Evolutionary conservation across 352 stramenopile genomes (phyloP).

Genomic region (Globisporangium yorkense): DNA sequence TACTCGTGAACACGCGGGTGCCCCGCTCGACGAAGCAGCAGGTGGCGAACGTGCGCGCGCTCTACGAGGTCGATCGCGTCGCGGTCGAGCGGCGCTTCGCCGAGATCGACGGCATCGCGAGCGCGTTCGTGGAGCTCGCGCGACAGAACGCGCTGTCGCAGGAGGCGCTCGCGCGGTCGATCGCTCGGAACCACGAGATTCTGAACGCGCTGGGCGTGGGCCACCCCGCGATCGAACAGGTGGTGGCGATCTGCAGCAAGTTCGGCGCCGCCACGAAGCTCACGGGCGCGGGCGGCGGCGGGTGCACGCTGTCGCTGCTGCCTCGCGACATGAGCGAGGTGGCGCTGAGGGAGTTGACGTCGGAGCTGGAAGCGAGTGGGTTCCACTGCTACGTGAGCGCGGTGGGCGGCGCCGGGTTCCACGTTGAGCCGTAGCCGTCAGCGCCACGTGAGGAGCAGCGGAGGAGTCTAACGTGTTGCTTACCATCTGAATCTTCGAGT

Average conservation of each 20-base stretch:
- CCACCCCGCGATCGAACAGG: conserved; percentile 76
- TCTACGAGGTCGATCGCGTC: conserved; percentile 45
- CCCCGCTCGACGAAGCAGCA: conserved; percentile 84
- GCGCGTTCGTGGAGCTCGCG: conserved; percentile 46
- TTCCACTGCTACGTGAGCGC: conserved; percentile 58
- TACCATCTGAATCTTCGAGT: background rate
- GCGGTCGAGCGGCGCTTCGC: conserved; percentile 58
- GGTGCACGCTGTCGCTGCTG: conserved; percentile 86
- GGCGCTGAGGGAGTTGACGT: conserved; percentile 35
- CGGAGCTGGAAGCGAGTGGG: conserved; percentile 34
- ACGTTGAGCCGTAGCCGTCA: conserved; percentile 6
- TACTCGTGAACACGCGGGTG: conserved; percentile 90
- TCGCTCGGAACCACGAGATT: conserved; percentile 73
- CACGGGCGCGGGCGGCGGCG: conserved; percentile 85
- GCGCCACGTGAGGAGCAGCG: too few relatives aligned
- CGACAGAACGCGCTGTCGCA: conserved; percentile 35
- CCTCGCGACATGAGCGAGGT: conserved; percentile 30
- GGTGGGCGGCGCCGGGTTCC: conserved; percentile 47
- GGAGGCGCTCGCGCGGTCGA: conserved; percentile 31
- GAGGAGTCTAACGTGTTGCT: conserved; percentile 7
- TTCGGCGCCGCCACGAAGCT: conserved; percentile 82
- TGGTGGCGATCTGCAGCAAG: conserved; percentile 47
- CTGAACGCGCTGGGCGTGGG: conserved; percentile 78
- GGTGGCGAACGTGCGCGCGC: conserved; percentile 65
- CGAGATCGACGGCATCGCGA: conserved; percentile 71